Evolutionary conservation across 148 eudicot genomes (phyloP).

Genomic region (Chenopodium suecicum): DNA sequence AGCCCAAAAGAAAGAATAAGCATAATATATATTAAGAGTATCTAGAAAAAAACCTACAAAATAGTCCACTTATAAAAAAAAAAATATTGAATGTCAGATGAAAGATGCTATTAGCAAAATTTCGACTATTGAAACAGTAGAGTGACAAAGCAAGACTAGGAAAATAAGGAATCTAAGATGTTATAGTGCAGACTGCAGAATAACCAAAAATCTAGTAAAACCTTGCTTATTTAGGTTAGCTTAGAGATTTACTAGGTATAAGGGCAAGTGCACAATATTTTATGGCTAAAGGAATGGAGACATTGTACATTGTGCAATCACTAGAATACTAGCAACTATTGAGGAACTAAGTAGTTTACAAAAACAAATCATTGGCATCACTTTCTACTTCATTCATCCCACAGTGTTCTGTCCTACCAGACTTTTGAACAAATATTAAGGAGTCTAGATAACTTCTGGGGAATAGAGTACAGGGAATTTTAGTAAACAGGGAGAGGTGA

Average conservation of each 20-base stretch:
- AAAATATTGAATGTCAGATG: not conserved
- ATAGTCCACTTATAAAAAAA: not conserved
- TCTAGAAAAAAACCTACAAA: not conserved
- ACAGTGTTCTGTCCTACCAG: not conserved
- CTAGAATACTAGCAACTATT: not conserved
- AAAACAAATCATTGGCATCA: not conserved
- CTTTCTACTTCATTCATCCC: not conserved
- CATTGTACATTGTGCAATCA: not conserved
- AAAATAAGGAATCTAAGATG: no score
- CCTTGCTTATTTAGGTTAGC: not conserved
- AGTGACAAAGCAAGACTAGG: not conserved
- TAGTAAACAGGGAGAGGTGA: no score
- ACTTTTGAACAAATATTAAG: not conserved
- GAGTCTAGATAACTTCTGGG: not conserved
- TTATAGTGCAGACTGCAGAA: not conserved
- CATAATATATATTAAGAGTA: not conserved
- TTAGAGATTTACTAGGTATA: not conserved
- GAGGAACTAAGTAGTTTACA: not conserved
- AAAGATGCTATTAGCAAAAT: not conserved
- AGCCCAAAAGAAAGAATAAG: not conserved
- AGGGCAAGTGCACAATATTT: not conserved
- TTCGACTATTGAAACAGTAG: not conserved
- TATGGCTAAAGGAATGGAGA: not conserved
- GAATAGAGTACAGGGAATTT: no score
- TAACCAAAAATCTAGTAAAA: not conserved